phyloP scores from a whole-genome alignment of 2,329 filamentous ascomycete species.

The Dothistroma pini region DNA sequence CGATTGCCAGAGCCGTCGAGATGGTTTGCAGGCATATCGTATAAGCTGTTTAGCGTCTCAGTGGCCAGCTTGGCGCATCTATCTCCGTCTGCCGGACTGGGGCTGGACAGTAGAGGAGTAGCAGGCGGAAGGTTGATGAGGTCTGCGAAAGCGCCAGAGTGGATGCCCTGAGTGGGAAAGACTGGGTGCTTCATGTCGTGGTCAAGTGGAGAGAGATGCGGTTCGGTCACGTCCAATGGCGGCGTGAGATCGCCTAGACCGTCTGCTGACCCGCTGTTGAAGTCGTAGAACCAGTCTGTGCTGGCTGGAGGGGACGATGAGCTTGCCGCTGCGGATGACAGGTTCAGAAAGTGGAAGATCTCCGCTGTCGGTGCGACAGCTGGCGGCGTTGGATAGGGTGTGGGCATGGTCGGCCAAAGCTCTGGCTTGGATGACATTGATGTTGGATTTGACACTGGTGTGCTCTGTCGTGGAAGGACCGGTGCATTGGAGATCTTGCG shows the following conservation, averaged over 20 bases:
- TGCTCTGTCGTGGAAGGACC: conserved; percentile 16
- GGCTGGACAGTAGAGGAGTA: conserved; percentile 1
- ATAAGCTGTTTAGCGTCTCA: conserved; percentile 16
- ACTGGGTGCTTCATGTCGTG: background rate
- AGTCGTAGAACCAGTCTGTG: conserved; percentile 23
- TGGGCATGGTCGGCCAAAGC: conserved; percentile 10
- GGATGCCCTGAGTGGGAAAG: background rate
- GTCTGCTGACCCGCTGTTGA: conserved; percentile 12
- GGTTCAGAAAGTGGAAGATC: conserved; percentile 12
- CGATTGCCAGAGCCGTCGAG: conserved; percentile 9
- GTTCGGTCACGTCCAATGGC: background rate
- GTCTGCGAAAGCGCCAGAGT: conserved; percentile 5
- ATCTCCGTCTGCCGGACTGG: conserved; percentile 3
- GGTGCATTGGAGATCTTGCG: conserved; percentile 18
- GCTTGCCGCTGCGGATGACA: conserved; percentile 9
- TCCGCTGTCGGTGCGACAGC: conserved; percentile 12
- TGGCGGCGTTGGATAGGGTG: conserved; percentile 18
- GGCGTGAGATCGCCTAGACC: background rate
- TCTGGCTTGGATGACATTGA: conserved; percentile 5
- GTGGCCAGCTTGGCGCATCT: conserved; percentile 16
- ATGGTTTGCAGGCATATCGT: conserved; percentile 16
- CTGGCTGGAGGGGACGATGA: conserved; percentile 11
- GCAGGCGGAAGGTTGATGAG: conserved; percentile 8
- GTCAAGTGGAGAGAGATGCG: background rate
- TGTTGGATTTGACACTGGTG: conserved; percentile 1